Percentiles rank a stretch among this genome's conserved stretches.
Evolutionary conservation across 768 basidiomycete genomes (phyloP).

Genomic region (Harrya chromipes): DNA sequence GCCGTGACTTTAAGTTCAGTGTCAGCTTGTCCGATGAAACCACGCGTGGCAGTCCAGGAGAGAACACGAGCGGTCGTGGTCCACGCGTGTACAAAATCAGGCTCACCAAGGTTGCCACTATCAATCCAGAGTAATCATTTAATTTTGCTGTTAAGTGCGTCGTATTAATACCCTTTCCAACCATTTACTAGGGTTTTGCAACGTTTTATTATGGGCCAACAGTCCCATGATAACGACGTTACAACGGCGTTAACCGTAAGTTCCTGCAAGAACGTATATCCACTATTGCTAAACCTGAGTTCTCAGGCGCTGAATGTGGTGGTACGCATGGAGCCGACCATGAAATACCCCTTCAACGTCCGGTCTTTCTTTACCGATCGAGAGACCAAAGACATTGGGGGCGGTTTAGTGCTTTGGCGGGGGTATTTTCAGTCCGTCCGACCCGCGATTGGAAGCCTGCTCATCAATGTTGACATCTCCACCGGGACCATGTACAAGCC

Average conservation of each 20-base stretch:
- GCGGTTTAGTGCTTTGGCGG: conserved; percentile 69
- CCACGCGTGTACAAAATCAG: conserved; percentile 69
- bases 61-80: conserved; percentile 35
- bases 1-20: conserved; percentile 47
- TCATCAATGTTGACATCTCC: conserved; percentile 76
- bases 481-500: conserved; percentile 74
- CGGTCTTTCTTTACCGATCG: conserved; percentile 69
- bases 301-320: conserved; percentile 69
- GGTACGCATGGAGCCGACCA: conserved; percentile 69
- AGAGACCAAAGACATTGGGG: conserved; percentile 53
- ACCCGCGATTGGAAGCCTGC: conserved; percentile 57
- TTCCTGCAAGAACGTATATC: background rate
- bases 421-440: conserved; percentile 81
- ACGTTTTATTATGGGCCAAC: conserved; percentile 61
- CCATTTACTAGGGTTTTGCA: conserved; percentile 49
- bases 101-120: conserved; percentile 55
- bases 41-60: conserved; percentile 30
- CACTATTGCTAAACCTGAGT: background rate
- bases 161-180: conserved; percentile 2
- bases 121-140: conserved; percentile 49
- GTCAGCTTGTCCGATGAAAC: conserved; percentile 48
- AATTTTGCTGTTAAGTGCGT: conserved; percentile 19
- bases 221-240: conserved; percentile 66
- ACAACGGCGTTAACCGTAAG: conserved; percentile 63
- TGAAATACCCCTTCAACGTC: conserved; percentile 66